Evolutionary conservation across 2,329 filamentous ascomycete species (phyloP).

Genomic region (Dryadomyces quercus-mongolicae): DNA sequence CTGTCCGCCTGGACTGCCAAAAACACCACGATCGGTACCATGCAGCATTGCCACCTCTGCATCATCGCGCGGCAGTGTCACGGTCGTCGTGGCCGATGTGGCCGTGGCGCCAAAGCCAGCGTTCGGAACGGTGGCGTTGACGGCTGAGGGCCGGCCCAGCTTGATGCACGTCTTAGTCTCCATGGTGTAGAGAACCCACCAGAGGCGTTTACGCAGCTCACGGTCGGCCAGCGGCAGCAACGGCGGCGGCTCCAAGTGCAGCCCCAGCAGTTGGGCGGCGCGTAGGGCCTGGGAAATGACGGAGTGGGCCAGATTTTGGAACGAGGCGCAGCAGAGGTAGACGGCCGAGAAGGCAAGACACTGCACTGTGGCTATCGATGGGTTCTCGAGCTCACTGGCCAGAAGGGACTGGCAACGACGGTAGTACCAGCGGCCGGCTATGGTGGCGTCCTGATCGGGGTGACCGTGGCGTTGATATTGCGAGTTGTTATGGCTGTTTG

Average conservation of each 20-base stretch:
- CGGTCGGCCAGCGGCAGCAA: conserved; percentile 19
- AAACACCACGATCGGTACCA: conserved; percentile 13
- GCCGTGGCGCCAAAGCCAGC: conserved; percentile 3
- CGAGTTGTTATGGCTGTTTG: neutral
- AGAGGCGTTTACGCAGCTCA: conserved; percentile 36
- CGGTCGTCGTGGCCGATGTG: conserved; percentile 16
- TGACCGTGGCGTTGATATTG: neutral
- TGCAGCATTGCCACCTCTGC: neutral
- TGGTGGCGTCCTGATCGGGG: conserved; percentile 21
- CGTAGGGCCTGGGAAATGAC: conserved; percentile 27
- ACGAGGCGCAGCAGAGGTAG: conserved; percentile 35
- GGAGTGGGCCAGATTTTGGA: conserved; percentile 34
- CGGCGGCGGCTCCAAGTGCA: conserved; percentile 31
- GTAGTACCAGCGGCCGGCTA: conserved; percentile 33
- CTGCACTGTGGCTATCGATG: conserved; percentile 33
- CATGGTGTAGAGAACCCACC: conserved; percentile 37
- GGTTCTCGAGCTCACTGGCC: conserved; percentile 31
- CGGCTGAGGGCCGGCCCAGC: conserved; percentile 30
- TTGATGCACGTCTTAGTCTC: conserved; percentile 35
- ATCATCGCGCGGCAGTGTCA: conserved; percentile 23
- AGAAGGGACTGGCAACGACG: conserved; percentile 32
- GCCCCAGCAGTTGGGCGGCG: conserved; percentile 31
- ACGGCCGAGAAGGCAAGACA: conserved; percentile 29
- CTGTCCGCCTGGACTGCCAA: conserved; percentile 5
- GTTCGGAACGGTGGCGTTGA: conserved; percentile 11